Evolutionary conservation across 2,329 filamentous ascomycete species (phyloP).

Genomic region (Colletotrichum sp.): DNA sequence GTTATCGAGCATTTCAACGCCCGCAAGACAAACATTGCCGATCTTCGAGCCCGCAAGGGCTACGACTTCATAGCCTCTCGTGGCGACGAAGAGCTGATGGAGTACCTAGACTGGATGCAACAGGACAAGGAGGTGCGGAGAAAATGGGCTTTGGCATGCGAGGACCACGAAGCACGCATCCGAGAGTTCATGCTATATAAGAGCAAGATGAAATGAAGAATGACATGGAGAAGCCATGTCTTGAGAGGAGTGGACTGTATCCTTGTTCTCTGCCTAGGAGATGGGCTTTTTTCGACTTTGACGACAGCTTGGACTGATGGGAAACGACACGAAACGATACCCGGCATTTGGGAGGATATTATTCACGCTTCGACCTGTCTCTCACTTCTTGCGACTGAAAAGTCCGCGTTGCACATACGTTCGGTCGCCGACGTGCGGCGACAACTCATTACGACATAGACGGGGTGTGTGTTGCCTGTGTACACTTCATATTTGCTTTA

Average conservation of each 20-base stretch:
- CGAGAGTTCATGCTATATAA: slow-evolving; percentile 59
- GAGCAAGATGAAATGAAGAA: slow-evolving; percentile 44
- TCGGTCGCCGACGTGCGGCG: neutral
- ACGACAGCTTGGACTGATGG: slow-evolving; percentile 16
- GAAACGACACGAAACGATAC: slow-evolving; percentile 18
- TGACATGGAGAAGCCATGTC: neutral
- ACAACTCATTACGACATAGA: neutral
- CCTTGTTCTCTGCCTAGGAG: neutral
- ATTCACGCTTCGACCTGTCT: slow-evolving; percentile 7
- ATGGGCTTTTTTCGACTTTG: slow-evolving; percentile 4
- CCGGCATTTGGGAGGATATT: slow-evolving; percentile 18
- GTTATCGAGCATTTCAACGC: slow-evolving; percentile 63
- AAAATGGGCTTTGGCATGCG: slow-evolving; percentile 64
- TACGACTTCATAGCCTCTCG: slow-evolving; percentile 48
- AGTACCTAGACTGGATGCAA: slow-evolving; percentile 65
- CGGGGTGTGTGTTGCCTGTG: neutral
- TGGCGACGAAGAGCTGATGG: slow-evolving; percentile 52
- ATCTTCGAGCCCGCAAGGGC: slow-evolving; percentile 45
- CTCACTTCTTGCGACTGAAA: neutral
- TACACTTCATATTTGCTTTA: slow-evolving; percentile 4
- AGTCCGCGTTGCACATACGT: slow-evolving; percentile 9
- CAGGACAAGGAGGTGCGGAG: slow-evolving; percentile 69
- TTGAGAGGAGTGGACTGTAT: neutral
- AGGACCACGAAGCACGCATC: slow-evolving; percentile 64
- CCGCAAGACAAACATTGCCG: slow-evolving; percentile 49